A percentile compares a stretch with the other conserved stretches of the same genome.
Conservation (phyloP, 2,329 filamentous ascomycete species). For the Dryadomyces quercus-mongolicae region DNA sequence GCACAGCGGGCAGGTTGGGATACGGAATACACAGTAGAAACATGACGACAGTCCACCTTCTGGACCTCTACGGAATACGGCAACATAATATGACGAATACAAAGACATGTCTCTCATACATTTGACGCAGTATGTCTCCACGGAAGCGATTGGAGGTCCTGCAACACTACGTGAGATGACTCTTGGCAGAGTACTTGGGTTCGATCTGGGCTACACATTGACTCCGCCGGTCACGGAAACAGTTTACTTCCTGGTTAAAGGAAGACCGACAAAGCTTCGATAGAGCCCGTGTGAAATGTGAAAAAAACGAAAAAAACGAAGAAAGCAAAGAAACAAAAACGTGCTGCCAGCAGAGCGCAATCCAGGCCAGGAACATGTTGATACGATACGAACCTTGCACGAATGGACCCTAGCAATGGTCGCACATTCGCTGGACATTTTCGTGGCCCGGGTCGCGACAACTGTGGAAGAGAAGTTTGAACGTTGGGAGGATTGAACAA, state of each 20-base stretch:
- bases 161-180: conserved; percentile 90
- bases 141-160: conserved; percentile 60
- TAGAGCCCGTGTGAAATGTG: conserved; percentile 48
- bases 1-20: too few species aligned
- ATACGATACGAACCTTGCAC: neutral
- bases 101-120: conserved; percentile 59
- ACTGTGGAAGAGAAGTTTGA: neutral
- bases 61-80: too few species aligned
- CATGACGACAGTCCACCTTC: too few species aligned
- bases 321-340: too few species aligned
- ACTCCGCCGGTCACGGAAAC: conserved; percentile 59
- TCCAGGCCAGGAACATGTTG: neutral
- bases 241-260: conserved; percentile 8
- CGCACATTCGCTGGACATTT: neutral
- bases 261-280: conserved; percentile 79
- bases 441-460: neutral
- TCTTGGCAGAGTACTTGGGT: conserved; percentile 72
- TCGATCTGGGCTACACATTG: conserved; percentile 78
- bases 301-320: neutral
- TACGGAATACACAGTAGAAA: too few species aligned
- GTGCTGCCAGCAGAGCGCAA: too few species aligned
- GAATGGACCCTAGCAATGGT: neutral
- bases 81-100: neutral
- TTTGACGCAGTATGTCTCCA: conserved; percentile 79
- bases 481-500: neutral